Evolutionary conservation across 1,139 yeast genomes (phyloP).

Genomic region (Meyerozyma elateridarum): DNA sequence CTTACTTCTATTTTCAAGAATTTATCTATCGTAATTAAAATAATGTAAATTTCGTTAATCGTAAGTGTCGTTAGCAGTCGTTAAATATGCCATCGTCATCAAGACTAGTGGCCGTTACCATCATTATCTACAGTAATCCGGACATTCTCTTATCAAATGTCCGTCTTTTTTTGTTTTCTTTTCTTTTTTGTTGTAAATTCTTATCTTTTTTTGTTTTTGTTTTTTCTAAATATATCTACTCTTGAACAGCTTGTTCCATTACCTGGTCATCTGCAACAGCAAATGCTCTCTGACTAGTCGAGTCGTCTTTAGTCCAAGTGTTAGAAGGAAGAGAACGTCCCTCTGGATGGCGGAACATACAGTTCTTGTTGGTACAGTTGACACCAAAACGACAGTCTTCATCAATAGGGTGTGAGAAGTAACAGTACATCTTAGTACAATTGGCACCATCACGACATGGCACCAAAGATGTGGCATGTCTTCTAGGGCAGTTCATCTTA

Average conservation of each 20-base stretch:
- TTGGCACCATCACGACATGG: slow-evolving; percentile 77
- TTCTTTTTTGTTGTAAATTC: too few relatives aligned
- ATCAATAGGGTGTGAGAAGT: slow-evolving; percentile 72
- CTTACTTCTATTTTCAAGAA: slow-evolving; percentile 1
- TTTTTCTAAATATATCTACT: slow-evolving; percentile 16
- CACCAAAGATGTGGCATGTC: slow-evolving; percentile 73
- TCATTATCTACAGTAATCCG: too few relatives aligned
- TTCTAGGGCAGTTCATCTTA: slow-evolving; percentile 69
- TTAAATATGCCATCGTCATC: too few relatives aligned
- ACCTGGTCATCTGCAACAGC: slow-evolving; percentile 77
- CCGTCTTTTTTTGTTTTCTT: slow-evolving; percentile 12
- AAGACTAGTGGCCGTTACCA: too few relatives aligned
- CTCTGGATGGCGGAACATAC: slow-evolving; percentile 76
- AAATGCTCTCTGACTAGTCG: slow-evolving; percentile 57
- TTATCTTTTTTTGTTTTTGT: slow-evolving; percentile 17
- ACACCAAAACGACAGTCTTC: slow-evolving; percentile 78
- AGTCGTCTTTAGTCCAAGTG: slow-evolving; percentile 38
- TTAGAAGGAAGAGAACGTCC: slow-evolving; percentile 48
- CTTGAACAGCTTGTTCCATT: slow-evolving; percentile 62
- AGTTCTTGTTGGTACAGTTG: slow-evolving; percentile 63
- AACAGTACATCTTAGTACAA: slow-evolving; percentile 77
- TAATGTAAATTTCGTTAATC: slow-evolving; percentile 2
- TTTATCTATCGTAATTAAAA: slow-evolving; percentile 1
- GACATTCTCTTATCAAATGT: too few relatives aligned
- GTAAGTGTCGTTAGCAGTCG: neutral